These are phyloP conservation scores for Pleodorina starrii DNA, from an alignment of 139 green algal species.

Conservation along the genomic window DNA sequence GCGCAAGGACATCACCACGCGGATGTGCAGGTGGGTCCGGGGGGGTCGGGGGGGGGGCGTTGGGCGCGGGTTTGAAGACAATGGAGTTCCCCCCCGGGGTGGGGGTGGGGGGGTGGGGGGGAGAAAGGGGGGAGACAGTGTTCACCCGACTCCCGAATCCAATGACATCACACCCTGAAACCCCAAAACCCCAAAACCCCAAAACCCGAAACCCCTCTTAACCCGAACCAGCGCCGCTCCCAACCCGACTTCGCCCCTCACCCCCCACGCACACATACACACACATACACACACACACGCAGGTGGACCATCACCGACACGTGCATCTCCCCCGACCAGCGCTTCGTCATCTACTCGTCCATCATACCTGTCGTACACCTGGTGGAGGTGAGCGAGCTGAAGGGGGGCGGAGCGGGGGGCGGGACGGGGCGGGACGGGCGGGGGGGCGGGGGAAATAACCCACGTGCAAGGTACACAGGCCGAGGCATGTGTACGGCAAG, in stretches of 20 bases:
- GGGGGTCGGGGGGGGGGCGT: background rate
- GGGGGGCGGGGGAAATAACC: background rate
- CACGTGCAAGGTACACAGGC: no score
- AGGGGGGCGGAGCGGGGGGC: background rate
- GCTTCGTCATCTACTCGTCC: slow-evolving; percentile 85
- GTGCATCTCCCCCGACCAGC: slow-evolving; percentile 80
- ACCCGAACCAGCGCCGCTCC: no score
- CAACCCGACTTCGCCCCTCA: background rate
- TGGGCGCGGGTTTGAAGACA: background rate
- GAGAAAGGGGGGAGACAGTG: no score
- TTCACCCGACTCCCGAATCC: no score
- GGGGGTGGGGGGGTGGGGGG: no score
- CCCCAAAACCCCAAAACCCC: no score
- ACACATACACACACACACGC: background rate
- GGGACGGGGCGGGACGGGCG: no score
- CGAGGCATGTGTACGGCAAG: no score
- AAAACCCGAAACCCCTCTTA: no score
- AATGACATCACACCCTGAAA: no score
- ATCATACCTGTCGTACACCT: slow-evolving; percentile 83
- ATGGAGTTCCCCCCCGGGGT: background rate
- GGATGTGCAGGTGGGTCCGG: slow-evolving; percentile 68
- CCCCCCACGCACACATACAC: background rate
- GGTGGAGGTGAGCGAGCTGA: slow-evolving; percentile 66
- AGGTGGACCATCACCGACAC: slow-evolving; percentile 91
- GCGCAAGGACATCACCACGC: slow-evolving; percentile 82